These are phyloP conservation scores for Dipteronia dyeriana DNA, from an alignment of 345 rosid species.

Conservation along the genomic window DNA sequence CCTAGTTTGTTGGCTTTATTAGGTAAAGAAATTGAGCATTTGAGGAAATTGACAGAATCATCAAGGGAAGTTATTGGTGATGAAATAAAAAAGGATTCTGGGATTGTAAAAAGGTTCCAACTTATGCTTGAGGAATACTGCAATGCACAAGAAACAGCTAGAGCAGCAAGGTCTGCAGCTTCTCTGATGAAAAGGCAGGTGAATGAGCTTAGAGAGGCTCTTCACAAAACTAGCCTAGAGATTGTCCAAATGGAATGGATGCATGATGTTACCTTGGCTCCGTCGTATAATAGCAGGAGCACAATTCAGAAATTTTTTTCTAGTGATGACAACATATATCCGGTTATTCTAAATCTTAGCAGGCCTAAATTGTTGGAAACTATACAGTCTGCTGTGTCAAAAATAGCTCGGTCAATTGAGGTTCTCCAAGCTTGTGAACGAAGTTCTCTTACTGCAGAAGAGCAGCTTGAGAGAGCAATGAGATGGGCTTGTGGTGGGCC, in stretches of 20 bases:
- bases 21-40: conserved; percentile 59
- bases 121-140: conserved; percentile 85
- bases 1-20: conserved; percentile 63
- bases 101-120: conserved; percentile 57
- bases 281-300: conserved; percentile 58
- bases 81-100: conserved; percentile 43
- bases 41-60: conserved; percentile 49
- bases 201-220: conserved; percentile 69
- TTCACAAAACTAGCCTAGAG: conserved; percentile 65
- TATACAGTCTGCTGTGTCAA: conserved; percentile 57
- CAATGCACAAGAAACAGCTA: conserved; percentile 79
- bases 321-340: conserved; percentile 52
- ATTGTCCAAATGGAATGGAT: conserved; percentile 93
- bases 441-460: conserved; percentile 72
- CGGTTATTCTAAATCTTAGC: conserved; percentile 60
- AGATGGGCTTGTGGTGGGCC: conserved; percentile 96
- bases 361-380: conserved; percentile 72
- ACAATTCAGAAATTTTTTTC: conserved; percentile 57
- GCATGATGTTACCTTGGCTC: conserved; percentile 60
- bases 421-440: conserved; percentile 72
- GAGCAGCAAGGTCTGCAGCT: conserved; percentile 79
- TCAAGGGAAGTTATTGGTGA: conserved; percentile 41
- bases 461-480: conserved; percentile 95
- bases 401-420: conserved; percentile 65
- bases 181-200: conserved; percentile 69